These are phyloP conservation scores for Pelargonium australe DNA, from an alignment of 441 rosid genomes.

Conservation along the genomic window DNA sequence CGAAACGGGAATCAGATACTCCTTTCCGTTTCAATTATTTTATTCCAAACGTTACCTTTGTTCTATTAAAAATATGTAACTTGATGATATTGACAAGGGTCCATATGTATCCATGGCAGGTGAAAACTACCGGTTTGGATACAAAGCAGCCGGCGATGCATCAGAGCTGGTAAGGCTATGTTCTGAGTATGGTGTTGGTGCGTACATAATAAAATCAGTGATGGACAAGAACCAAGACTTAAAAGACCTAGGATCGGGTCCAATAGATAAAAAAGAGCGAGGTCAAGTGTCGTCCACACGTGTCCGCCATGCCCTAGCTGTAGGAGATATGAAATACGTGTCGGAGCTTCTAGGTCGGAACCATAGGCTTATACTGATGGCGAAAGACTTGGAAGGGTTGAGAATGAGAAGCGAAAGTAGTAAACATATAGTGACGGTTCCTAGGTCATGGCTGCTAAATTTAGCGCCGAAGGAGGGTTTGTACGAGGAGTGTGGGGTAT, in stretches of 20 bases:
- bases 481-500: slow-evolving; percentile 43
- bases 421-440: slow-evolving; percentile 35
- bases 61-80: neutral
- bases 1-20: too few species aligned
- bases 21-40: too few species aligned
- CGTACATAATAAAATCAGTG: slow-evolving; percentile 59
- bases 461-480: slow-evolving; percentile 62
- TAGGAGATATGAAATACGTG: slow-evolving; percentile 65
- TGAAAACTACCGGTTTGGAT: slow-evolving; percentile 78
- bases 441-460: slow-evolving; percentile 57
- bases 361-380: slow-evolving; percentile 54
- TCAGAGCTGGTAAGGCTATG: slow-evolving; percentile 61
- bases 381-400: slow-evolving; percentile 27
- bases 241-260: slow-evolving; percentile 21
- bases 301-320: slow-evolving; percentile 70
- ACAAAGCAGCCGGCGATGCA: slow-evolving; percentile 74
- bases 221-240: slow-evolving; percentile 66
- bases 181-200: slow-evolving; percentile 48
- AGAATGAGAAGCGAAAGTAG: slow-evolving; percentile 17
- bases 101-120: slow-evolving; percentile 32
- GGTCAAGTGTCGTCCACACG: slow-evolving; percentile 93
- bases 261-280: slow-evolving; percentile 46
- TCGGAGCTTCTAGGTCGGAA: slow-evolving; percentile 71
- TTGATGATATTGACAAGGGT: slow-evolving; percentile 3
- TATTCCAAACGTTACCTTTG: too few species aligned